A percentile compares a stretch with the other conserved stretches of the same genome.
Evolutionary conservation across 192 early-diverging fungal genomes (phyloP).

Genomic region (Coemansia sp.): DNA sequence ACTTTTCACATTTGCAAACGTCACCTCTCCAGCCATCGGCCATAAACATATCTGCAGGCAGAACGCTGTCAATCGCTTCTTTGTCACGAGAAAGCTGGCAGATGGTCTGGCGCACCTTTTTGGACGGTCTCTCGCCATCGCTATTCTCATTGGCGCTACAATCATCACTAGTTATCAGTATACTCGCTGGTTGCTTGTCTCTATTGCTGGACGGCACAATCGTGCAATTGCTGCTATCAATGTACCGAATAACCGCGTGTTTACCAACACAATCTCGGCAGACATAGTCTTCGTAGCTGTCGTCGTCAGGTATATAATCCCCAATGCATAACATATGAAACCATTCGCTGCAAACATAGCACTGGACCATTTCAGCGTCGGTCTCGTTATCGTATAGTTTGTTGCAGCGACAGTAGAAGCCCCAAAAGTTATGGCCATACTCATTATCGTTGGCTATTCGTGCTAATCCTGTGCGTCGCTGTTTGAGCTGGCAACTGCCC

Average conservation of each 20-base stretch:
- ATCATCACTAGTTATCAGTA: background rate
- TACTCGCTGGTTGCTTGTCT: no score
- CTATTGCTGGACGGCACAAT: background rate
- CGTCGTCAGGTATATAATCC: conserved; percentile 35
- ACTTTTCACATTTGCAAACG: conserved; percentile 69
- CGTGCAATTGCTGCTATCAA: conserved; percentile 9
- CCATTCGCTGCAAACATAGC: conserved; percentile 86
- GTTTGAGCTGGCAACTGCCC: conserved; percentile 35
- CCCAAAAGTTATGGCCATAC: conserved; percentile 84
- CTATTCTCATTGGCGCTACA: background rate
- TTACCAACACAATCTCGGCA: conserved; percentile 36
- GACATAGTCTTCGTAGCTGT: conserved; percentile 34
- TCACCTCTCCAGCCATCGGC: conserved; percentile 69
- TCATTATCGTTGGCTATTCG: conserved; percentile 61
- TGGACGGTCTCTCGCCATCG: background rate
- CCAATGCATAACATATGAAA: conserved; percentile 72
- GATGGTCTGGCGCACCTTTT: conserved; percentile 11
- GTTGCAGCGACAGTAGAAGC: conserved; percentile 85
- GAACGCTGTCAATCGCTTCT: conserved; percentile 32
- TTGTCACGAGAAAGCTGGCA: conserved; percentile 26
- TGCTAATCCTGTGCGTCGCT: conserved; percentile 13
- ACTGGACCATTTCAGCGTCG: conserved; percentile 84
- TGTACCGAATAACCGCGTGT: conserved; percentile 29
- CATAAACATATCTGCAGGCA: conserved; percentile 66
- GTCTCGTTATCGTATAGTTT: conserved; percentile 67